Conservation (phyloP, 306 rosid species). For the Lagenaria siceraria region DNA sequence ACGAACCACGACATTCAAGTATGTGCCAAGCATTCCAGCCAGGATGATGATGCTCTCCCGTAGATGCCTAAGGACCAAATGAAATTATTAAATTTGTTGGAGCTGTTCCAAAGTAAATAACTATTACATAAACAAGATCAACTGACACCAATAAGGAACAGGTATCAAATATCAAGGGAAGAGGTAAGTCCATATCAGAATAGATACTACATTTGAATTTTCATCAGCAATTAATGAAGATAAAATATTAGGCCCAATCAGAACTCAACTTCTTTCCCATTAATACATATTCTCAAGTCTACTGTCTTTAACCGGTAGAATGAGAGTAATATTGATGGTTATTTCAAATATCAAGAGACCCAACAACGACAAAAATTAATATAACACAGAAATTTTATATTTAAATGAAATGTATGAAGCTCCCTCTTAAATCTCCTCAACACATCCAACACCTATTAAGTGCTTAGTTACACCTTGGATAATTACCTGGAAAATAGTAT, state of each 20-base stretch:
- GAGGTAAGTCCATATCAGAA: background rate
- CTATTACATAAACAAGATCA: background rate
- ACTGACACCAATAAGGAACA: background rate
- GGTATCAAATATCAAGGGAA: background rate
- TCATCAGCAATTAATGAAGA: background rate
- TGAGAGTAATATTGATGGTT: background rate
- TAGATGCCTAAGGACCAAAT: conserved; percentile 53
- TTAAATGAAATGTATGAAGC: background rate
- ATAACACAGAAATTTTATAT: background rate
- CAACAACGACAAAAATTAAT: background rate
- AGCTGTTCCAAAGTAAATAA: background rate
- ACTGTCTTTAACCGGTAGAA: background rate
- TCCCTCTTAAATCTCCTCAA: background rate
- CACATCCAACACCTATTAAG: background rate
- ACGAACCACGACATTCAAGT: conserved; percentile 76
- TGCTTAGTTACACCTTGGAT: background rate
- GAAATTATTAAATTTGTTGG: conserved; percentile 3
- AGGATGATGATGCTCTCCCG: conserved; percentile 51
- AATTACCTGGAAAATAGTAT: background rate
- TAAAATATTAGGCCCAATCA: background rate
- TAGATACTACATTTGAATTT: background rate
- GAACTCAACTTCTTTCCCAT: background rate
- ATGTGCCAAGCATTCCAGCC: conserved; percentile 88
- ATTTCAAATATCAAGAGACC: background rate
- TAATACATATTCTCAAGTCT: background rate